Conservation (phyloP, 176 grass and related monocot species). For the Raddia guianensis region DNA sequence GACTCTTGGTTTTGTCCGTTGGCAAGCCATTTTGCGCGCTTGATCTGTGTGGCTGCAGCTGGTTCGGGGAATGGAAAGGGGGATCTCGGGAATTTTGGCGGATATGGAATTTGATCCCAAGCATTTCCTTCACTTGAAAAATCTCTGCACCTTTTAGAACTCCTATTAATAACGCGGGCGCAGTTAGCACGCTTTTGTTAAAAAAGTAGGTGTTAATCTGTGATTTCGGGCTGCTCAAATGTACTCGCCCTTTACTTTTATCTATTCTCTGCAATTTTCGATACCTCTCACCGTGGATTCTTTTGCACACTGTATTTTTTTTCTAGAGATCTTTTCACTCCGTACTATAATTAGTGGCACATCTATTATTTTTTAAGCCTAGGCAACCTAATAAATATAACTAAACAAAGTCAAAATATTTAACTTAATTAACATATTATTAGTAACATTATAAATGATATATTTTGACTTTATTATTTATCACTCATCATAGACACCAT, state of each 20-base stretch:
- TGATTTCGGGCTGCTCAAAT: not conserved
- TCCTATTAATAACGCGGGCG: not conserved
- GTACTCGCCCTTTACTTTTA: constrained; percentile 1
- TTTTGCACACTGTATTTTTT: not conserved
- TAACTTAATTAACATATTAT: too few species aligned
- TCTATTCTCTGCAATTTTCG: not conserved
- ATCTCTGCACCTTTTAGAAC: not conserved
- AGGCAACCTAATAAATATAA: too few species aligned
- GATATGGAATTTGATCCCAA: not conserved
- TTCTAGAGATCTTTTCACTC: constrained; percentile 21
- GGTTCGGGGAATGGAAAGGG: not conserved
- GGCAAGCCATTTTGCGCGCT: not conserved
- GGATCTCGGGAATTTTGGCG: not conserved
- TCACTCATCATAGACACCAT: too few species aligned
- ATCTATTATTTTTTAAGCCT: too few species aligned
- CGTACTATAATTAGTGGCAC: not conserved
- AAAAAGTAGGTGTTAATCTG: not conserved
- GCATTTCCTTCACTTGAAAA: not conserved
- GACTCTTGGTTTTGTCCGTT: not conserved
- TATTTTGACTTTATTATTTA: too few species aligned
- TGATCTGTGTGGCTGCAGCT: constrained; percentile 12
- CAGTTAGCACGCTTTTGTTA: not conserved
- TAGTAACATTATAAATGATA: too few species aligned
- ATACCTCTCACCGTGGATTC: not conserved
- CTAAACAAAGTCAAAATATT: too few species aligned